Percentiles rank a stretch among this genome's conserved stretches.
Evolutionary conservation across 2,329 filamentous ascomycete species (phyloP).

Genomic region (Cercospora sp.): DNA sequence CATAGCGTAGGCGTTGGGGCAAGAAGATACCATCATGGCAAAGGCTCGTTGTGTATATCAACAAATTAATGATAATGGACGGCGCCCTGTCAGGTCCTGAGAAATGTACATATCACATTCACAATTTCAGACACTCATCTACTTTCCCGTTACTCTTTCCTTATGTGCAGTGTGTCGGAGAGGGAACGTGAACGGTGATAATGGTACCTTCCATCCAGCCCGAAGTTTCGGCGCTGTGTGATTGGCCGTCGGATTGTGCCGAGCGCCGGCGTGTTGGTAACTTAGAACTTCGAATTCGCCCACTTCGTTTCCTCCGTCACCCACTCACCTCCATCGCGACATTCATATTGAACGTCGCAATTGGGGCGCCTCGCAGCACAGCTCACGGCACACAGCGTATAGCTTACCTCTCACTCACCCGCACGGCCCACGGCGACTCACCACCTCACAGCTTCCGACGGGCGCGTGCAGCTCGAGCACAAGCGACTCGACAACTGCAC

Average conservation of each 20-base stretch:
- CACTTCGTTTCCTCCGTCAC: background rate
- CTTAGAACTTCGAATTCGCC: background rate
- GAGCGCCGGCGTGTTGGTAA: background rate
- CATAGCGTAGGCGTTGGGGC: conserved; percentile 15
- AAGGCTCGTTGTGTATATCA: conserved; percentile 18
- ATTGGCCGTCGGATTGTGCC: background rate
- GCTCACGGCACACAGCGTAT: background rate
- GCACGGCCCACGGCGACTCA: conserved; percentile 8
- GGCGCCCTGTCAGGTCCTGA: background rate
- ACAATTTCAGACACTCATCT: background rate
- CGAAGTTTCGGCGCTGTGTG: background rate
- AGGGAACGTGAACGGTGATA: background rate
- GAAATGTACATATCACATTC: background rate
- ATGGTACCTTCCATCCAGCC: background rate
- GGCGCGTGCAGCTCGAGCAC: background rate
- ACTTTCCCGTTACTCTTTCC: background rate
- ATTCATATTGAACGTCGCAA: conserved; percentile 1
- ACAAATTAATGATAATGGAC: conserved; percentile 14
- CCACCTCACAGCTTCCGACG: conserved; percentile 8
- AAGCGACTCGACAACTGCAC: conserved; percentile 2
- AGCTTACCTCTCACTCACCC: conserved; percentile 1
- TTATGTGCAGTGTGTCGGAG: background rate
- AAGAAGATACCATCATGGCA: conserved; percentile 21
- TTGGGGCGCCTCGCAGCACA: background rate
- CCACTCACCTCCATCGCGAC: background rate